A percentile compares a stretch with the other conserved stretches of the same genome.
Conservation (phyloP, 2,329 filamentous ascomycete genomes). For the Neonectria magnoliae region DNA sequence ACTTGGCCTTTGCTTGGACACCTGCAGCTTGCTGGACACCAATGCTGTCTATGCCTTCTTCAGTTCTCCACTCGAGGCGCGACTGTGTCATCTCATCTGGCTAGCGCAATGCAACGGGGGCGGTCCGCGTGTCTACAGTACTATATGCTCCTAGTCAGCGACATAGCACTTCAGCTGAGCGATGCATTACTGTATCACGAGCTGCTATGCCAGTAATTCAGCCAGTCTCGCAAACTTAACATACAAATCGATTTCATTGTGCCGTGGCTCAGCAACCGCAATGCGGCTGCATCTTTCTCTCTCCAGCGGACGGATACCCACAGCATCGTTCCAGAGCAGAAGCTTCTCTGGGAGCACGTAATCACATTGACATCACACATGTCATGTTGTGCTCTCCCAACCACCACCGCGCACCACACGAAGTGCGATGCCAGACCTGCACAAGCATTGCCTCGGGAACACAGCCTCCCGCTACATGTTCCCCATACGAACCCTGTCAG, state of each 20-base stretch:
- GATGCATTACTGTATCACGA: neutral
- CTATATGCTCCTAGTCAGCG: neutral
- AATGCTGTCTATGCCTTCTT: neutral
- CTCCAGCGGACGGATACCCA: slow-evolving; percentile 9
- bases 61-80: slow-evolving; percentile 11
- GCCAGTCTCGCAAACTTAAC: neutral
- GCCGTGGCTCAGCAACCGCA: neutral
- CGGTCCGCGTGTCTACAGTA: slow-evolving; percentile 16
- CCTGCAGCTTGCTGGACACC: slow-evolving; percentile 9
- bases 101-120: slow-evolving; percentile 17
- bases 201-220: neutral
- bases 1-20: slow-evolving; percentile 15
- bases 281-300: slow-evolving; percentile 4
- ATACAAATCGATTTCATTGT: neutral
- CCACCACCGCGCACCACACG: slow-evolving; percentile 9
- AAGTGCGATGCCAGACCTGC: slow-evolving; percentile 13
- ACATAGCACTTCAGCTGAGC: neutral
- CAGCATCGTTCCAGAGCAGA: slow-evolving; percentile 15
- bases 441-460: slow-evolving; percentile 28
- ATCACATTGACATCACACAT: slow-evolving; percentile 11
- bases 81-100: slow-evolving; percentile 18
- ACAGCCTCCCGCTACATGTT: slow-evolving; percentile 28
- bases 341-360: slow-evolving; percentile 6
- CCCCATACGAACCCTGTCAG: slow-evolving; percentile 39
- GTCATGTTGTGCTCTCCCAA: slow-evolving; percentile 4